Percentiles rank a stretch among this genome's conserved stretches.
Conservation (phyloP, 2,329 filamentous ascomycete species). For the Hymenoscyphus salicellus region DNA sequence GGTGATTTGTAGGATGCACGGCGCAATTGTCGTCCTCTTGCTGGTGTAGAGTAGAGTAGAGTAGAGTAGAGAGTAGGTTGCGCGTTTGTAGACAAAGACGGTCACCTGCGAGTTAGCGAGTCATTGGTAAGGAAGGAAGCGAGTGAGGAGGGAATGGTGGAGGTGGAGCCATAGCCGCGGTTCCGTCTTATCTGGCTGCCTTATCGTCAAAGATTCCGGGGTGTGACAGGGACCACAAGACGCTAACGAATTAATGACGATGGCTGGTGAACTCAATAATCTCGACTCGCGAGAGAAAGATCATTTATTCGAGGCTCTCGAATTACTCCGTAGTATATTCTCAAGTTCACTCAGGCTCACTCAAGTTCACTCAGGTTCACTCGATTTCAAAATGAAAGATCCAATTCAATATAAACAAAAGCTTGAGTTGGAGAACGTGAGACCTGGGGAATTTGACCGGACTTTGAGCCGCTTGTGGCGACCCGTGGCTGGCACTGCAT, state of each 20-base stretch:
- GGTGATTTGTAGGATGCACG: conserved; percentile 7
- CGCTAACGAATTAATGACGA: neutral
- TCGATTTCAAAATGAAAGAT: neutral
- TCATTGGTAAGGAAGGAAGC: neutral
- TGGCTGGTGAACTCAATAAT: too few species aligned
- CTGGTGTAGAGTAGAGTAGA: neutral
- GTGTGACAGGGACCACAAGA: neutral
- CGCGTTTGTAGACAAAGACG: conserved; percentile 8
- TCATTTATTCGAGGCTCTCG: neutral
- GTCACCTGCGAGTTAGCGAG: conserved; percentile 18
- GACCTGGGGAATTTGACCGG: neutral
- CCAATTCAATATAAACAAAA: neutral
- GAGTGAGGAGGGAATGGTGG: neutral
- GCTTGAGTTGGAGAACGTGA: neutral
- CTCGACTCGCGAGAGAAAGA: neutral
- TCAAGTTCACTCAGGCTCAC: too few species aligned
- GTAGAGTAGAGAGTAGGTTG: neutral
- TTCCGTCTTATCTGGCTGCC: conserved; percentile 16
- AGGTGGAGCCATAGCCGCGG: conserved; percentile 8
- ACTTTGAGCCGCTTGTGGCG: conserved; percentile 1
- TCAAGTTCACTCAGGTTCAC: too few species aligned
- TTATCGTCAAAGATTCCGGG: conserved; percentile 3
- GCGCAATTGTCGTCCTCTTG: conserved; percentile 9
- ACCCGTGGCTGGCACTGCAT: conserved; percentile 4
- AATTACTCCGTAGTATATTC: neutral